phyloP scores from a whole-genome alignment of 257 asterid genomes.

The Capsicum chinense region DNA sequence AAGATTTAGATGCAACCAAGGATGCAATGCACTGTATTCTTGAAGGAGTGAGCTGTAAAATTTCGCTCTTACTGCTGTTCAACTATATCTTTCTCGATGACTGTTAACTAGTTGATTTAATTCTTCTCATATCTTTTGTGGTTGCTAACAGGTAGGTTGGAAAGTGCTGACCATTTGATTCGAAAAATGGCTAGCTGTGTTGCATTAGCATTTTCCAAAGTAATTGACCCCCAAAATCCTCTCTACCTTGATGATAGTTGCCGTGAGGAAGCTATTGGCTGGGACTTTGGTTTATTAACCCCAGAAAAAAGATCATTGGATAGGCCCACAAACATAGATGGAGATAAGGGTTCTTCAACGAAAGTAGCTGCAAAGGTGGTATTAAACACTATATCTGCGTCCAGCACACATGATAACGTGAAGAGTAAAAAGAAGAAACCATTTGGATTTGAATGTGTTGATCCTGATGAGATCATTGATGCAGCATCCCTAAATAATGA shows the following conservation, averaged over 20 bases:
- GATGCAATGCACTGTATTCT: slow-evolving; percentile 84
- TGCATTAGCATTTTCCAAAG: slow-evolving; percentile 85
- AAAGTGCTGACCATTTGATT: slow-evolving; percentile 76
- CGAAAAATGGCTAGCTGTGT: slow-evolving; percentile 94
- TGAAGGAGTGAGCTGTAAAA: slow-evolving; percentile 87
- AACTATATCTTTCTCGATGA: neutral
- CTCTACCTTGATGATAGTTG: slow-evolving; percentile 85
- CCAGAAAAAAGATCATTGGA: slow-evolving; percentile 41
- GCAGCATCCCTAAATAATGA: slow-evolving; percentile 66
- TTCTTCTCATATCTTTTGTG: slow-evolving; percentile 25
- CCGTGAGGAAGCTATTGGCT: slow-evolving; percentile 71
- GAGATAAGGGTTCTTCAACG: slow-evolving; percentile 40
- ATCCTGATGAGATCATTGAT: slow-evolving; percentile 92
- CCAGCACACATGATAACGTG: slow-evolving; percentile 34
- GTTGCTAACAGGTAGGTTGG: slow-evolving; percentile 82
- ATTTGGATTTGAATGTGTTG: slow-evolving; percentile 48
- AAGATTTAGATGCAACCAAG: slow-evolving; percentile 79
- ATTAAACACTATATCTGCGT: slow-evolving; percentile 42
- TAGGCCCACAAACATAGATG: slow-evolving; percentile 39
- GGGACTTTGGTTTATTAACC: slow-evolving; percentile 76
- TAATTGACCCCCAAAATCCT: slow-evolving; percentile 89
- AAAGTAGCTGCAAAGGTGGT: slow-evolving; percentile 42
- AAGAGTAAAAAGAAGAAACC: slow-evolving; percentile 49
- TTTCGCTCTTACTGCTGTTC: slow-evolving; percentile 35
- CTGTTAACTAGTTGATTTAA: slow-evolving; percentile 5